Evolutionary conservation across 257 asterid species (phyloP).

Genomic region (Solanum ahanhuiri): DNA sequence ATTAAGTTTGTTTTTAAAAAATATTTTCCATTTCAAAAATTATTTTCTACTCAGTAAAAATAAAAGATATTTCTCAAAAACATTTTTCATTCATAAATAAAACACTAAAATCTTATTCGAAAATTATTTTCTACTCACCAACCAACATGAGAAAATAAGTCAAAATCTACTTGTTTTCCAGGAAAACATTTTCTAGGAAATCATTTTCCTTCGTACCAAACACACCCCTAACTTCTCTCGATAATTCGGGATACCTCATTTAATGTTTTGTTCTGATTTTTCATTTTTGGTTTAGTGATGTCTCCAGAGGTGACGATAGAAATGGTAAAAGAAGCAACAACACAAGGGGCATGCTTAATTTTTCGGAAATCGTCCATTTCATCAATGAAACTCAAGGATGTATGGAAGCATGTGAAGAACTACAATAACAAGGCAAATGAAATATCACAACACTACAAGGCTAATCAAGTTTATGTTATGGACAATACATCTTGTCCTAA

Average conservation of each 20-base stretch:
- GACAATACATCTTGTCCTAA: neutral
- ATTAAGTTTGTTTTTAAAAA: too few species aligned
- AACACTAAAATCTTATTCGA: too few species aligned
- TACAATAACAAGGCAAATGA: neutral
- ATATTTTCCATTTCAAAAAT: too few species aligned
- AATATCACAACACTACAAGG: neutral
- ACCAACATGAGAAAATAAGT: too few species aligned
- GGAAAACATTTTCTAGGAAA: too few species aligned
- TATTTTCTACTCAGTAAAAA: too few species aligned
- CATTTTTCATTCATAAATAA: too few species aligned
- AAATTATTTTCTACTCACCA: too few species aligned
- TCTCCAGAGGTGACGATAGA: constrained; percentile 9
- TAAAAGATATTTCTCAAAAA: too few species aligned
- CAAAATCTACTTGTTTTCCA: too few species aligned
- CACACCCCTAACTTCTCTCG: neutral
- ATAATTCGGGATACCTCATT: neutral
- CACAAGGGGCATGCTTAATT: constrained; percentile 26
- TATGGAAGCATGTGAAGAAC: constrained; percentile 27
- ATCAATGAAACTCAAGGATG: constrained; percentile 15
- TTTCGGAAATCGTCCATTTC: constrained; percentile 23
- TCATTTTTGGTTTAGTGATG: constrained; percentile 13
- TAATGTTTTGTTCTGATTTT: neutral
- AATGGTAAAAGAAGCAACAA: constrained; percentile 19
- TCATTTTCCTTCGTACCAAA: too few species aligned
- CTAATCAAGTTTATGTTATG: neutral